Conservation (phyloP, 305 asterid genomes). For the Ilex paraguariensis region DNA sequence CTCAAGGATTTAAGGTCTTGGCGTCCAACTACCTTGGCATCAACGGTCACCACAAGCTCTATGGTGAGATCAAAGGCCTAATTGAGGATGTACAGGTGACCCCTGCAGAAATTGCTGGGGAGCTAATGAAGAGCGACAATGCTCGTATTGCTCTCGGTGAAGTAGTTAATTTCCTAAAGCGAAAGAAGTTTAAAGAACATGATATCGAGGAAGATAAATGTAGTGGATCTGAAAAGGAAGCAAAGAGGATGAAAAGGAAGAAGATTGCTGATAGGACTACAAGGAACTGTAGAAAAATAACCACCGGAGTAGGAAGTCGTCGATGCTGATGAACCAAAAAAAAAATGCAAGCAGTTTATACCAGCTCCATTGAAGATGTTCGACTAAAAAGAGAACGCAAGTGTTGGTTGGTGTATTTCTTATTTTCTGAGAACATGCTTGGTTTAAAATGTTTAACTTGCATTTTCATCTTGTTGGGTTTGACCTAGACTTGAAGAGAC, state of each 20-base stretch:
- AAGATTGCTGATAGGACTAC: neutral
- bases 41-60: slow-evolving; percentile 9
- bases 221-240: neutral
- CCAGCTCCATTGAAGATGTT: too few species aligned
- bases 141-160: slow-evolving; percentile 17
- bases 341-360: too few species aligned
- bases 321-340: too few species aligned
- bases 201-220: neutral
- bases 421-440: too few species aligned
- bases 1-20: slow-evolving; percentile 37
- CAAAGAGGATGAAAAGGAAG: neutral
- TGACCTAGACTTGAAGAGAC: too few species aligned
- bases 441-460: too few species aligned
- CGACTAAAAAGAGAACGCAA: too few species aligned
- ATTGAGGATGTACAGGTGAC: slow-evolving; percentile 24
- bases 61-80: slow-evolving; percentile 25
- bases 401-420: too few species aligned
- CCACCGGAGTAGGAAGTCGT: too few species aligned
- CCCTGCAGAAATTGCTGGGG: slow-evolving; percentile 47
- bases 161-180: slow-evolving; percentile 24
- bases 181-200: slow-evolving; percentile 12
- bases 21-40: slow-evolving; percentile 42
- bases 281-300: neutral
- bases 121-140: slow-evolving; percentile 40
- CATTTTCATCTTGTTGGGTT: too few species aligned